Evolutionary conservation across 202 grass and related monocot species (phyloP), one percentile per base, ranked within the genome.

Genomic region (Tripidium arundinaceum): DNA sequence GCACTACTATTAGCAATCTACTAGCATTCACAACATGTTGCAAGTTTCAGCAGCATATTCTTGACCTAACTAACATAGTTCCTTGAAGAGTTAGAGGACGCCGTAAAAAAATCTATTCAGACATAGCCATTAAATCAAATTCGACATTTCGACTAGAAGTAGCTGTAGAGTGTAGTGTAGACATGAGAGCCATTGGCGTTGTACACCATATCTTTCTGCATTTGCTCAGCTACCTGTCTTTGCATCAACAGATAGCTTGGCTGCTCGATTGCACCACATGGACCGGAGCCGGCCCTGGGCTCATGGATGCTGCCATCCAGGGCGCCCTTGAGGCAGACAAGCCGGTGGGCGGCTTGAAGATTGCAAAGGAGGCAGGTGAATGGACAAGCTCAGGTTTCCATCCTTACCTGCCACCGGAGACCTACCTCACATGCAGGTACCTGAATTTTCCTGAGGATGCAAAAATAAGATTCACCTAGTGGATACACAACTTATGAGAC

Each of bases 381-480:
- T 93, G 96, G 92, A 93, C 92, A 55, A 83, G 77, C 72, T 93
- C 92, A 43, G 86, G 57, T 42, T 88, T 90, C 86, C 92, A 98
- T 63, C 77, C 92, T 76, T 95, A 95, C 70, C 84, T 95, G 9
- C 88, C 92, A 36, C 42, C 84, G 0, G 82, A 91, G 11, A 88
- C 84, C 5, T 95, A 98, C 84, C 77, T 91, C 72, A 98, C 96
- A 36, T 98, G 90, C 88, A 93, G 90, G 91, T 94, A 97, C 4
- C 52, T 74, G 40, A 39, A 69, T 33, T 73, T 73, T 68, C 3
- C 21, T 15, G 28, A 58, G 18, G 12, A 2, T 45, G 4, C 28
- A 65, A 16, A 1, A 13, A 14, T 33, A 50, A 72, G 62, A 12
- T 27, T 42, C 46, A 33, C 7, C 3, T 49, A 8, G 45, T 26